These are phyloP conservation scores for Malus fusca DNA, from an alignment of 306 rosid species.

Conservation along the genomic window DNA sequence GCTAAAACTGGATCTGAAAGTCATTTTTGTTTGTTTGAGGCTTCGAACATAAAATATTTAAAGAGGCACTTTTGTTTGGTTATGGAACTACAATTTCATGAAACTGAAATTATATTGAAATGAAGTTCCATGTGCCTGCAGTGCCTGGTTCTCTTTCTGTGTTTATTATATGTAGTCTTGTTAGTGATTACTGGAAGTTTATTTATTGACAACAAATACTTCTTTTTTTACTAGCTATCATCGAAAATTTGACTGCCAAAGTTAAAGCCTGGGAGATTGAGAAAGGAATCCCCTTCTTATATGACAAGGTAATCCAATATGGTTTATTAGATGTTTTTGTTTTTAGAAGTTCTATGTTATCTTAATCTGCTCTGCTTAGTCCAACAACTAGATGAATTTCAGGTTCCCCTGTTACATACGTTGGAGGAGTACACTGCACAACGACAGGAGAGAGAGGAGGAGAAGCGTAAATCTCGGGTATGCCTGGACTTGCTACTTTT, in stretches of 20 bases:
- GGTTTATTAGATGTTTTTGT: neutral
- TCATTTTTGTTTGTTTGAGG: neutral
- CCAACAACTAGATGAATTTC: slow-evolving; percentile 16
- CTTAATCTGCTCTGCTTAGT: neutral
- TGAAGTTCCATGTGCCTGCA: neutral
- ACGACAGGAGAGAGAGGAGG: slow-evolving; percentile 67
- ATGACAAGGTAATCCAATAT: slow-evolving; percentile 65
- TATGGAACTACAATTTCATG: no score
- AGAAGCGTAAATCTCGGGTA: slow-evolving; percentile 82
- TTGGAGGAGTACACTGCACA: slow-evolving; percentile 54
- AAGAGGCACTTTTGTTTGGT: no score
- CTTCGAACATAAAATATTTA: neutral
- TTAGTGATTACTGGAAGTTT: neutral
- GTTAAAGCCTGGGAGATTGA: slow-evolving; percentile 84
- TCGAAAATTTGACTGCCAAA: slow-evolving; percentile 65
- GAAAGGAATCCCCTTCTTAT: slow-evolving; percentile 74
- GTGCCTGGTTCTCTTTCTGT: no score
- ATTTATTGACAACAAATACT: neutral
- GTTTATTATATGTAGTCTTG: neutral
- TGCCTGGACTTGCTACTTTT: neutral
- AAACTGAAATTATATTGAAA: neutral
- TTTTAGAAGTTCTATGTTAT: neutral
- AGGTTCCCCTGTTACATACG: slow-evolving; percentile 53
- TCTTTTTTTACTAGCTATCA: slow-evolving; percentile 39
- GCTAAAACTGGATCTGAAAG: neutral